Evolutionary conservation across 2,329 filamentous ascomycete species (phyloP).

Genomic region (Colletotrichum sp.): DNA sequence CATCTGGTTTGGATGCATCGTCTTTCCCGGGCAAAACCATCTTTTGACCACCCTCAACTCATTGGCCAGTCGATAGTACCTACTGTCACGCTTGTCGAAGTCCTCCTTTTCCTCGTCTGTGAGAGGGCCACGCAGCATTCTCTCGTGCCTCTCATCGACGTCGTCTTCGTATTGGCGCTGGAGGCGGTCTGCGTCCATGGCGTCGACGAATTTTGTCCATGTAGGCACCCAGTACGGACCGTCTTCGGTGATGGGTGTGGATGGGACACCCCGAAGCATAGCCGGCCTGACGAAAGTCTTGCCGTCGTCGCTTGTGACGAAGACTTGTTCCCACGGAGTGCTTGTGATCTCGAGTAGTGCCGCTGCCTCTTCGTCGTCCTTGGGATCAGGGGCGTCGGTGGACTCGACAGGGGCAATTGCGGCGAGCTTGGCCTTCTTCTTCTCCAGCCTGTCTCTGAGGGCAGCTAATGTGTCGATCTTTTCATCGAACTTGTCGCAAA

Average conservation of each 20-base stretch:
- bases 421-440: neutral
- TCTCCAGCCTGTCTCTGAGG: neutral
- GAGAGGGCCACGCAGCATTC: neutral
- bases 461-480: neutral
- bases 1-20: conserved; percentile 43
- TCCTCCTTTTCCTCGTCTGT: neutral
- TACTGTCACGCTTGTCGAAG: conserved; percentile 2
- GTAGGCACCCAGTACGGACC: conserved; percentile 32
- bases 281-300: conserved; percentile 28
- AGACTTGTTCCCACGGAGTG: conserved; percentile 15
- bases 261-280: conserved; percentile 29
- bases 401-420: conserved; percentile 1
- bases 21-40: conserved; percentile 32
- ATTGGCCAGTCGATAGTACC: conserved; percentile 26
- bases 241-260: conserved; percentile 31
- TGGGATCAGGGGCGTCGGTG: neutral
- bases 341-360: conserved; percentile 1
- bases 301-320: conserved; percentile 24
- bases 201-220: conserved; percentile 35
- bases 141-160: neutral
- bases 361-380: neutral
- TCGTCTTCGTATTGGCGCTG: neutral
- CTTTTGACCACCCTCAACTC: conserved; percentile 37
- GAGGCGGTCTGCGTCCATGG: conserved; percentile 27
- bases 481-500: neutral